phyloP scores from a whole-genome alignment of 2,329 filamentous ascomycete species.

The Aspergillus udagawae region DNA sequence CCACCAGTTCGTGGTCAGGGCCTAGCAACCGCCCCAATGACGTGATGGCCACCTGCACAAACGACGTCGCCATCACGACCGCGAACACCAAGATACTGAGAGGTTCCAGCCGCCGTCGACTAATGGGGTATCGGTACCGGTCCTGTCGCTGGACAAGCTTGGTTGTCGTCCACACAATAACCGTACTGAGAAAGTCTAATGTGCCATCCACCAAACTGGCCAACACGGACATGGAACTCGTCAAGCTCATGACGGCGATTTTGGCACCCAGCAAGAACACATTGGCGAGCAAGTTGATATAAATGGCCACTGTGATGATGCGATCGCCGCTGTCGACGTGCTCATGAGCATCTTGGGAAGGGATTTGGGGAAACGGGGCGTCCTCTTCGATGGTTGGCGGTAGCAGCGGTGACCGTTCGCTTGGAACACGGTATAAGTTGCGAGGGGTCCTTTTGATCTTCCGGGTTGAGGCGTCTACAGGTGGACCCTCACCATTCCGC shows the following conservation, averaged over 20 bases:
- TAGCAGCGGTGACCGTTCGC: conserved; percentile 28
- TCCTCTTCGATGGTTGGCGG: conserved; percentile 53
- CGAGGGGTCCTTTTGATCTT: conserved; percentile 72
- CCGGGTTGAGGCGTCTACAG: conserved; percentile 34
- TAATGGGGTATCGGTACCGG: conserved; percentile 61
- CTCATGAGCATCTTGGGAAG: conserved; percentile 40
- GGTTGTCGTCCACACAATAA: conserved; percentile 60
- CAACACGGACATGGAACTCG: conserved; percentile 63
- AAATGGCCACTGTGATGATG: conserved; percentile 82
- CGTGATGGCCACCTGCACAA: conserved; percentile 59
- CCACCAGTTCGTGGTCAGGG: conserved; percentile 62
- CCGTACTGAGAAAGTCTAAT: conserved; percentile 62
- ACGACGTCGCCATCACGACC: conserved; percentile 63
- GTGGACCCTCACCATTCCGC: conserved; percentile 18
- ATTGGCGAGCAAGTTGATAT: conserved; percentile 79
- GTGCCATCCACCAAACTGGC: conserved; percentile 64
- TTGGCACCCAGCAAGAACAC: conserved; percentile 70
- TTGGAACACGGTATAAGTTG: conserved; percentile 70
- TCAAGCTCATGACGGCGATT: conserved; percentile 69
- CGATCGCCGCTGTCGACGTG: conserved; percentile 65
- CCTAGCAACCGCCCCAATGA: conserved; percentile 57
- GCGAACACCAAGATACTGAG: conserved; percentile 64
- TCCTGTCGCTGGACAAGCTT: conserved; percentile 57
- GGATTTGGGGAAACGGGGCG: conserved; percentile 49
- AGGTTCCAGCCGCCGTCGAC: conserved; percentile 60